These are phyloP conservation scores for Xylariaceae sp. DNA, from an alignment of 2,329 filamentous ascomycete species.

Conservation along the genomic window DNA sequence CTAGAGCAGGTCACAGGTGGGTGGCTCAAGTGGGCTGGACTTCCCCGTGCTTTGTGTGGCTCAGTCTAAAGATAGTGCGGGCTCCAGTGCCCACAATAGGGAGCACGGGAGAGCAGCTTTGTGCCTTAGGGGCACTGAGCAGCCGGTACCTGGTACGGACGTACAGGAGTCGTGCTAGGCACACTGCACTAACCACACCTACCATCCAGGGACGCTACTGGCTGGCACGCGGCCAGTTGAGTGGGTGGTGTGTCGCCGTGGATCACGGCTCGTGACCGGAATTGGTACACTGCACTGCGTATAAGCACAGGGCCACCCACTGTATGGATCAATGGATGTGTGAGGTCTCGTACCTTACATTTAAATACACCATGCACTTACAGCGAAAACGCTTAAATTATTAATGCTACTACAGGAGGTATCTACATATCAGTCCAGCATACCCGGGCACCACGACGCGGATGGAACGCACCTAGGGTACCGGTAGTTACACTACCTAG, in stretches of 20 bases:
- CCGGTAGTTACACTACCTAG: too few relatives aligned
- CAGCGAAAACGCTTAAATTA: too few relatives aligned
- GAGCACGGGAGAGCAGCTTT: constrained; percentile 6
- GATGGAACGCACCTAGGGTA: too few relatives aligned
- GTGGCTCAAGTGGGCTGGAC: constrained; percentile 16
- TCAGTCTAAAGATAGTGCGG: constrained; percentile 16
- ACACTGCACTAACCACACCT: constrained; percentile 9
- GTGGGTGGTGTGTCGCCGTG: constrained; percentile 15
- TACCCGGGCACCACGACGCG: too few relatives aligned
- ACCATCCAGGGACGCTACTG: too few relatives aligned
- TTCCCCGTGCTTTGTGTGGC: constrained; percentile 21
- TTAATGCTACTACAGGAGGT: too few relatives aligned
- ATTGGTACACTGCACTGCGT: constrained; percentile 8
- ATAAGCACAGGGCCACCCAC: neutral
- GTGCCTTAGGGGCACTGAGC: neutral
- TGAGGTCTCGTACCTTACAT: neutral
- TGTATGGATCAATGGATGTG: too few relatives aligned
- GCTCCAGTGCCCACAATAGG: constrained; percentile 7
- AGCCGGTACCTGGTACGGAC: neutral
- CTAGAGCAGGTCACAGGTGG: constrained; percentile 1
- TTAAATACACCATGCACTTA: too few relatives aligned
- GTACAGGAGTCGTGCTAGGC: neutral
- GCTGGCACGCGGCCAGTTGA: constrained; percentile 12
- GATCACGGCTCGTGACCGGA: constrained; percentile 19
- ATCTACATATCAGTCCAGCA: too few relatives aligned